Conservation (phyloP, 1,284 basidiomycete species). For the Ustilago lituana region DNA sequence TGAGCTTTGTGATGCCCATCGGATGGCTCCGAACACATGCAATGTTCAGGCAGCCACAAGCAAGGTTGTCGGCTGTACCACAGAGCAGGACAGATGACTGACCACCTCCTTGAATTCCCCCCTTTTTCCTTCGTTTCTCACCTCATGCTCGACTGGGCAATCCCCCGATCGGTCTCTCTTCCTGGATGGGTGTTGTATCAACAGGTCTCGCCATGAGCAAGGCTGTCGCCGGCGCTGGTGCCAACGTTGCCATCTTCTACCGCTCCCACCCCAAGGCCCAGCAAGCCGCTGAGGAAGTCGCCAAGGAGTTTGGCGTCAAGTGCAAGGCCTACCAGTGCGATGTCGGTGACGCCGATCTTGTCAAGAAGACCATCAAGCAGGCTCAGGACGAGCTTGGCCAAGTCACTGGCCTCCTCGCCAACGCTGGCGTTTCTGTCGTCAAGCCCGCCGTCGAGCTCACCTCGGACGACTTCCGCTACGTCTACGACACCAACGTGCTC, state of each 20-base stretch:
- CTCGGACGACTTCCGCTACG: conserved; percentile 65
- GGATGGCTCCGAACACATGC: too few species aligned
- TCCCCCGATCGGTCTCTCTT: not conserved
- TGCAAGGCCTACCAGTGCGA: conserved; percentile 67
- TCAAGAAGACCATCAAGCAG: conserved; percentile 63
- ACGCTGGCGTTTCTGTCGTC: conserved; percentile 65
- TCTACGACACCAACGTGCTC: conserved; percentile 67
- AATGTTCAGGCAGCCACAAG: too few species aligned
- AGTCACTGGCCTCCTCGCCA: conserved; percentile 63
- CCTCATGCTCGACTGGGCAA: too few species aligned
- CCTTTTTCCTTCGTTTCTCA: too few species aligned
- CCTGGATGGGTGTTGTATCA: not conserved
- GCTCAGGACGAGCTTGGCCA: conserved; percentile 62
- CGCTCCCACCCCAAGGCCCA: conserved; percentile 66
- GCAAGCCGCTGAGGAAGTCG: conserved; percentile 59
- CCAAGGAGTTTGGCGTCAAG: conserved; percentile 65
- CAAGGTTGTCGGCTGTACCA: too few species aligned
- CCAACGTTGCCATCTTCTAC: conserved; percentile 66
- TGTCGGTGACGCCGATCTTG: conserved; percentile 61
- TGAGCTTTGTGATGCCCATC: too few species aligned
- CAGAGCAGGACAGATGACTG: too few species aligned
- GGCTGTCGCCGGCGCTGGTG: conserved; percentile 64
- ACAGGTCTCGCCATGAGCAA: conserved; percentile 65
- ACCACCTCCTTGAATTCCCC: too few species aligned
- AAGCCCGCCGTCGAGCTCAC: conserved; percentile 67